These are phyloP conservation scores for Lipomyces sp. DNA, from an alignment of 805 yeast genomes.

Conservation along the genomic window DNA sequence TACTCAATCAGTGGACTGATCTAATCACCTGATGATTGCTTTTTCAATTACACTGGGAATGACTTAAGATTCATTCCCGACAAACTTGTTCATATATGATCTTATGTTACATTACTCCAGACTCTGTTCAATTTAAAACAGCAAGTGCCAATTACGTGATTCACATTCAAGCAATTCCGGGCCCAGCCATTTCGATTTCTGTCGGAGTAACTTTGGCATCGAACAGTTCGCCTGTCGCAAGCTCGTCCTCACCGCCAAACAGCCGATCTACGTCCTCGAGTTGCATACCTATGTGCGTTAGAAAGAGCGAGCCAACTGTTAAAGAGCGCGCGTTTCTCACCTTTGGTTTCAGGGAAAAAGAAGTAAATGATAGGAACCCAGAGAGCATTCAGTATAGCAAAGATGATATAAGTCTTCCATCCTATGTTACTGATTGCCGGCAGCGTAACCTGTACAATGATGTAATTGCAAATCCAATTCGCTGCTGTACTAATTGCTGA, in stretches of 20 bases:
- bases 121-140: no score
- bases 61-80: not conserved
- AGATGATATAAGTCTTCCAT: constrained; percentile 51
- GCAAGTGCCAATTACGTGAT: no score
- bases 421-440: constrained; percentile 25
- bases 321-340: constrained; percentile 54
- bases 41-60: no score
- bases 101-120: no score
- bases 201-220: not conserved
- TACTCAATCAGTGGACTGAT: no score
- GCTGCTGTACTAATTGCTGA: constrained; percentile 14
- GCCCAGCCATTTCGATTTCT: constrained; percentile 1
- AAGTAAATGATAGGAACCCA: constrained; percentile 51
- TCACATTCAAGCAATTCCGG: not conserved
- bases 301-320: constrained; percentile 45
- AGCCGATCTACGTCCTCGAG: constrained; percentile 24
- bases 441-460: constrained; percentile 16
- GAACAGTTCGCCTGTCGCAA: not conserved
- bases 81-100: not conserved
- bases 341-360: constrained; percentile 61
- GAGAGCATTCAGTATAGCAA: constrained; percentile 60
- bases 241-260: constrained; percentile 5
- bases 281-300: constrained; percentile 74
- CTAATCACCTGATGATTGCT: no score
- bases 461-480: constrained; percentile 18